Evolutionary conservation across 495 filamentous ascomycete species (phyloP).

Genomic region (Thermothielavioides terrestris): DNA sequence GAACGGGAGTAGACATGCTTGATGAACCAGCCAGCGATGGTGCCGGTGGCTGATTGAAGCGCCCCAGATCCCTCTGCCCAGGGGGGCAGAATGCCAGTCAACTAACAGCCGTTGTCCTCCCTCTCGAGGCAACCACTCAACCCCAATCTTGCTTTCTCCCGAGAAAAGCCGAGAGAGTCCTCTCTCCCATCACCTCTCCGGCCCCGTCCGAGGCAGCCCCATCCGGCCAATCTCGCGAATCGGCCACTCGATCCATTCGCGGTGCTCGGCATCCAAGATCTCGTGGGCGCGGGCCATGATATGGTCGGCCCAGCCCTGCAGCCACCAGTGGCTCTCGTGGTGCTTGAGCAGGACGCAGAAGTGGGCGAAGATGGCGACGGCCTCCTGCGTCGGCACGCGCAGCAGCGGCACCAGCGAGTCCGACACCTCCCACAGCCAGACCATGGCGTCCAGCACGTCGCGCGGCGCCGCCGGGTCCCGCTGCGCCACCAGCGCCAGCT

Average conservation of each 20-base stretch:
- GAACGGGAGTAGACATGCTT: too few species aligned
- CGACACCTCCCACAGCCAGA: conserved; percentile 30
- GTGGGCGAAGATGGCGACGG: conserved; percentile 30
- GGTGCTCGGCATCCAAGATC: conserved; percentile 26
- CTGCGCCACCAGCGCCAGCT: conserved; percentile 15
- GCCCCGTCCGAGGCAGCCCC: background rate
- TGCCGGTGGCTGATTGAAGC: too few species aligned
- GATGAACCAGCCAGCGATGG: too few species aligned
- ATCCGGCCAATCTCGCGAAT: conserved; percentile 22
- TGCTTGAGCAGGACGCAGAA: conserved; percentile 26
- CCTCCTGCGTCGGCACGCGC: conserved; percentile 21
- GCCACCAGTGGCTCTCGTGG: conserved; percentile 29
- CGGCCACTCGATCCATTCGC: conserved; percentile 29
- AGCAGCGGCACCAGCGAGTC: conserved; percentile 29
- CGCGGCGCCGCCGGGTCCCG: conserved; percentile 7
- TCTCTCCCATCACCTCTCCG: background rate
- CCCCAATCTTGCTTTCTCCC: too few species aligned
- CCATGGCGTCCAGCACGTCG: conserved; percentile 30
- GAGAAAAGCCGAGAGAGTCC: too few species aligned
- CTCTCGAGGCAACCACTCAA: too few species aligned
- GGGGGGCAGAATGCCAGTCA: too few species aligned
- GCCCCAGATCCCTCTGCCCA: too few species aligned
- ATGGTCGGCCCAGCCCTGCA: conserved; percentile 29
- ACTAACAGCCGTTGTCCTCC: too few species aligned
- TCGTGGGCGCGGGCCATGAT: conserved; percentile 21